Percentiles rank a stretch among this genome's conserved stretches.
These are phyloP conservation scores for Sugiyamaella chiloensis DNA, from an alignment of 805 yeast genomes.

Conservation along the genomic window DNA sequence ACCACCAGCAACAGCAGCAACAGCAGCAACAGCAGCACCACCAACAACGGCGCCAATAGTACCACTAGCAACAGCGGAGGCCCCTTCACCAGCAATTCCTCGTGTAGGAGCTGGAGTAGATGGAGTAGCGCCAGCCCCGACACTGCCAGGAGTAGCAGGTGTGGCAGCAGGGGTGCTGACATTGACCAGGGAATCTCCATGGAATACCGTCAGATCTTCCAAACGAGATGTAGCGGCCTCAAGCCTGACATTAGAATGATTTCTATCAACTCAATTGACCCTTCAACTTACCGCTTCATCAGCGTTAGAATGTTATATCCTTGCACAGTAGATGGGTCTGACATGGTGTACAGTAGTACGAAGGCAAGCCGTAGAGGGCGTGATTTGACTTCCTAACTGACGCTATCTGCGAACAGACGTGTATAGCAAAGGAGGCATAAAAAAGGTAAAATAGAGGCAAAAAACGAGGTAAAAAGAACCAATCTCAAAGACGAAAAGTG, in stretches of 20 bases:
- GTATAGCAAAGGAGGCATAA: too few relatives aligned
- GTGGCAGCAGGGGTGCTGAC: constrained; percentile 16
- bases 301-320: constrained; percentile 87
- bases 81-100: constrained; percentile 17
- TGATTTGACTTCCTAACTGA: too few relatives aligned
- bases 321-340: constrained; percentile 46
- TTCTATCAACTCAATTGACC: constrained; percentile 3
- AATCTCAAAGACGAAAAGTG: background rate
- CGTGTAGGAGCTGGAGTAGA: background rate
- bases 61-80: constrained; percentile 11
- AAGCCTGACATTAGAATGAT: too few relatives aligned
- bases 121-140: constrained; percentile 12
- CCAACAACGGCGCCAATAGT: constrained; percentile 22
- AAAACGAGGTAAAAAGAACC: background rate
- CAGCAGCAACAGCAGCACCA: constrained; percentile 20
- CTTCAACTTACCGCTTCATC: constrained; percentile 57
- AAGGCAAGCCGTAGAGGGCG: too few relatives aligned
- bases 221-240: constrained; percentile 93
- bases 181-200: constrained; percentile 50
- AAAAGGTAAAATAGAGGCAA: too few relatives aligned
- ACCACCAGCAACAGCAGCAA: constrained; percentile 23
- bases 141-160: too few relatives aligned
- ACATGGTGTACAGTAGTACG: too few relatives aligned
- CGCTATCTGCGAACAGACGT: too few relatives aligned
- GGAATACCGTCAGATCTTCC: constrained; percentile 82